phyloP scores from a whole-genome alignment of 352 stramenopile genomes.

The Pythium phragmitis region DNA sequence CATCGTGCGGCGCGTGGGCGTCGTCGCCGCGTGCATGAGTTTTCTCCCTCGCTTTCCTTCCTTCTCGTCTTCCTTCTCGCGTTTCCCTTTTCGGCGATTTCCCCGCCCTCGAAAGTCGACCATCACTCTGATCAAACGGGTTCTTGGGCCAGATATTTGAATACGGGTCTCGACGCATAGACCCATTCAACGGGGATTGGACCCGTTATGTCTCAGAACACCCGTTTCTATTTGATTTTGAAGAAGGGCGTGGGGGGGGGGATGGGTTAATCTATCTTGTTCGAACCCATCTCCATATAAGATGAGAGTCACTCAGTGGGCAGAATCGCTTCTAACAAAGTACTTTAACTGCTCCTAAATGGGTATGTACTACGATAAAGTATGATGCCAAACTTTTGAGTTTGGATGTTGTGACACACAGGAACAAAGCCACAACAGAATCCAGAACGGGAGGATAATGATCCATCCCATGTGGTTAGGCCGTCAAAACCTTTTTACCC shows the following conservation, averaged over 20 bases:
- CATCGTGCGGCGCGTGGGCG: constrained; percentile 25
- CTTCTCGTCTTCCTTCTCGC: neutral
- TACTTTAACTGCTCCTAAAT: neutral
- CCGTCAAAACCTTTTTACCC: neutral
- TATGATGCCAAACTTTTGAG: neutral
- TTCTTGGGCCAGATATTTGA: constrained; percentile 17
- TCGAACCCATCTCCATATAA: constrained; percentile 12
- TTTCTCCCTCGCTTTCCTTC: neutral
- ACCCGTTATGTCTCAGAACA: constrained; percentile 4
- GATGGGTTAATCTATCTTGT: constrained; percentile 18
- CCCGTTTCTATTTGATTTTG: neutral
- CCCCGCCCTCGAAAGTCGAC: constrained; percentile 8
- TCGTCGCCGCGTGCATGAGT: constrained; percentile 9
- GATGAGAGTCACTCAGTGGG: neutral
- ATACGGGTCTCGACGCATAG: neutral
- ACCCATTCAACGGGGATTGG: neutral
- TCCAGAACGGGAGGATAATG: neutral
- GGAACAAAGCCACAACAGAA: constrained; percentile 17
- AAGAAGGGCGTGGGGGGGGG: neutral
- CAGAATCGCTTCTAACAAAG: neutral
- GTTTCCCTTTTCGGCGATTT: constrained; percentile 1
- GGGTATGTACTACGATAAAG: neutral
- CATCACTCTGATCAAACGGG: constrained; percentile 25
- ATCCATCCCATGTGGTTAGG: neutral
- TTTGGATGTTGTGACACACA: constrained; percentile 14